Base-by-base conservation (phyloP, 768 basidiomycete species). In the Psilocybe cyanescens region DNA sequence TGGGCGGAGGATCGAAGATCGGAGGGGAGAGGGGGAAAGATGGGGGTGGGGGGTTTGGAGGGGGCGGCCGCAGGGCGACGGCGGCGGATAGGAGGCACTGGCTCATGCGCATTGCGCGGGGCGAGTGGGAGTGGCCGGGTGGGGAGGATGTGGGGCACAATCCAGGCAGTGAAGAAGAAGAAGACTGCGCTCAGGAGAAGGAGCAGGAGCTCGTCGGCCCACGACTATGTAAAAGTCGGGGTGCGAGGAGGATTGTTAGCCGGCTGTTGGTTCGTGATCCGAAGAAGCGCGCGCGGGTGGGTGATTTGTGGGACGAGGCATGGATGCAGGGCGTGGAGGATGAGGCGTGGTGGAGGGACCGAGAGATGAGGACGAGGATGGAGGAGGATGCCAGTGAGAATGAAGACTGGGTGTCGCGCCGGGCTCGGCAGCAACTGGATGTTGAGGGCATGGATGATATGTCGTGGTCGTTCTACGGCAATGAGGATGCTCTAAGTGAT, bases 51-150 rank as follows among this genome's bases (percentile, higher is more conserved):
- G 65, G 67, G 19, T 54, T 66, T 37, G 47, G 14, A 19, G n/a
- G n/a, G 1, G n/a, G n/a, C 24, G 1, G 37, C 24, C 45, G 33
- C 28, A 44, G 49, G 63, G 63, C 64, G 57, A 68, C 72, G 60
- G 62, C 75, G 58, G 70, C 75, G 50, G 77, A 81, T 70, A 74
- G 83, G 64, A 72, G 85, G 62, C 78, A 77, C 55, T 87, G 89
- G 81, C 76, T 95, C 65, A 85, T 94, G 79, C 80, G 85, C 55
- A 94, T 96, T 67, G 94, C 93, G 12, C 83, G 86, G 69, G 90
- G 88, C 47, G 89, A 92, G 70, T 95, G 87, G 74, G 69, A 78
- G 55, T 97, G 91, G 92, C 90, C 91, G 46, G 72, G 68, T 33
- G 47, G 51, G 30, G 63, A 62, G 39, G 57, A 50, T 11, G 57